Evolutionary conservation across 805 yeast genomes (phyloP), one percentile per base, ranked within the genome.

Genomic region (Nakazawaea sp.): DNA sequence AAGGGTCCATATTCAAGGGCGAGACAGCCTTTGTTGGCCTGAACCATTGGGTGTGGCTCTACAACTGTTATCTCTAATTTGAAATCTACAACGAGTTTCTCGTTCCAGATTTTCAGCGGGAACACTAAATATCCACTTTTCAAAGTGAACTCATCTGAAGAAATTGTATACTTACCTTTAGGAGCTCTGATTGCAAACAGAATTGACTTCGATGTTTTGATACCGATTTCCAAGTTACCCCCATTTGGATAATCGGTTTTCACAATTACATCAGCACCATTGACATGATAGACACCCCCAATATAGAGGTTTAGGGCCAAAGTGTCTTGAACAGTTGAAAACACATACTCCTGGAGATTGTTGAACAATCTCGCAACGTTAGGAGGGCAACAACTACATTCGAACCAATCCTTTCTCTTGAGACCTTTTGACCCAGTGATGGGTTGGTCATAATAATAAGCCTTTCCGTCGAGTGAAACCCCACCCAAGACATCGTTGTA

Each of bases 361-460:
- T 42, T 47, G 42, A 52, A 45, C 13, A 50, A 32, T 18, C 51
- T 46, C 2, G 55, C 44, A 20, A 49, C 51, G 32, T 52, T 52
- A 19, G 55, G 55, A 9, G 57, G 57, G 37, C 57, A 52, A 37
- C 57, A 52, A 13, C 48, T 38, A 33, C 40, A 30, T 16, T 17
- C 36, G 28, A 52, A 52, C 55, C 55, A 52, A 12, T 36, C 41
- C 27, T 43, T 42, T 33, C 57, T 39, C 24, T 39, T 34, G 5
- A 31, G 18, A 6, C 30, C 37, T 3, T 40, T 46, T 4, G 19
- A 16, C 1, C 53, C 52, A 24, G 36, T 30, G 3, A 52, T 25
- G 12, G 50, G 57, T 20, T 52, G 51, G 24, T 47, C 43, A 30
- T 52, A 52, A 35, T 34, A 48, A 32, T 48, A 51, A 9, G 48